Conservation (phyloP, 768 basidiomycete species). For the Russula ochroleuca region DNA sequence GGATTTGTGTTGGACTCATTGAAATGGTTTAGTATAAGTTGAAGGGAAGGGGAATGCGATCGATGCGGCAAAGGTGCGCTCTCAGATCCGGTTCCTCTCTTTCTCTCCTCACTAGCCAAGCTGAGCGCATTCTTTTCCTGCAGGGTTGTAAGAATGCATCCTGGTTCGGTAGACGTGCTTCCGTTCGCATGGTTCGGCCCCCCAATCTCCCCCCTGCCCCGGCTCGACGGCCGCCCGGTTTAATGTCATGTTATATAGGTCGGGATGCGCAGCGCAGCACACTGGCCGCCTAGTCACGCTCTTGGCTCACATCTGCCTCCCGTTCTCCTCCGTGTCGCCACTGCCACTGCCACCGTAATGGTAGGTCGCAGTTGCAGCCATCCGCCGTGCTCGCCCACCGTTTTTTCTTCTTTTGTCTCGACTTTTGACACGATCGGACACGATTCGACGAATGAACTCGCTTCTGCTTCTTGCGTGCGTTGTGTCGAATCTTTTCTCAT, state of each 20-base stretch:
- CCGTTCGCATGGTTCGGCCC: background rate
- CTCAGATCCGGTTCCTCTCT: background rate
- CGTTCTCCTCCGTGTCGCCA: background rate
- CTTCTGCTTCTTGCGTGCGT: background rate
- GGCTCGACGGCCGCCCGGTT: background rate
- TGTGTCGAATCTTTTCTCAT: background rate
- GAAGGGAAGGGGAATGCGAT: background rate
- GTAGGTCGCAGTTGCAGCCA: background rate
- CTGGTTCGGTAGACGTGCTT: background rate
- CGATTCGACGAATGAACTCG: background rate
- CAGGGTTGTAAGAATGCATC: background rate
- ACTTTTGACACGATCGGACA: background rate
- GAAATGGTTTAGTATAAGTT: slow-evolving; percentile 1
- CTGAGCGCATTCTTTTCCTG: background rate
- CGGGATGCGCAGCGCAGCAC: background rate
- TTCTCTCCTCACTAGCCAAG: background rate
- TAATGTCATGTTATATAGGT: background rate
- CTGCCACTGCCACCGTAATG: too few species aligned
- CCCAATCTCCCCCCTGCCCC: background rate
- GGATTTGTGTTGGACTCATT: slow-evolving; percentile 5
- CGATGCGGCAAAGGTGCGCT: slow-evolving; percentile 4
- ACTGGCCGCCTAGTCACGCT: background rate
- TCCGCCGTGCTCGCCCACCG: background rate
- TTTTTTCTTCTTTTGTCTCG: background rate
- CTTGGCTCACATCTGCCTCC: background rate